Conservation (phyloP, 2,329 filamentous ascomycete species). For the Lecanicillium sp. region DNA sequence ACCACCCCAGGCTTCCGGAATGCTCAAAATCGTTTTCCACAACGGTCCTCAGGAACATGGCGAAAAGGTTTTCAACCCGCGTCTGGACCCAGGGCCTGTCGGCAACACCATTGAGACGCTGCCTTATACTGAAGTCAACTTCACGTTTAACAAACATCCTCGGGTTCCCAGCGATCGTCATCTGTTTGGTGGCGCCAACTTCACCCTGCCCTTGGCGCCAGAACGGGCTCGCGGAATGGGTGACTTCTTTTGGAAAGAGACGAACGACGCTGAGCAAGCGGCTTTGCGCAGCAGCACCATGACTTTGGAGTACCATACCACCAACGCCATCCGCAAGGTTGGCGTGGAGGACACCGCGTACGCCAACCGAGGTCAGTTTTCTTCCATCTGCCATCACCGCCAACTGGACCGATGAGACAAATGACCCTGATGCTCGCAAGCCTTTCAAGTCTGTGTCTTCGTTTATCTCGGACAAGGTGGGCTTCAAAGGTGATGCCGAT, state of each 20-base stretch:
- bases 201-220: conserved; percentile 34
- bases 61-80: conserved; percentile 27
- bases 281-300: conserved; percentile 27
- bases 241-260: conserved; percentile 24
- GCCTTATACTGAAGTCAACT: conserved; percentile 38
- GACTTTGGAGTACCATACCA: conserved; percentile 37
- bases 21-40: not conserved
- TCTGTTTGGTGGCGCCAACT: conserved; percentile 37
- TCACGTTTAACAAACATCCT: conserved; percentile 29
- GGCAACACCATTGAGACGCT: conserved; percentile 32
- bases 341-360: conserved; percentile 34
- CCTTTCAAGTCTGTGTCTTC: conserved; percentile 38
- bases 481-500: conserved; percentile 31
- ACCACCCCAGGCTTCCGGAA: not conserved
- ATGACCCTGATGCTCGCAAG: no score
- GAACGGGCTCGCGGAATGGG: conserved; percentile 27
- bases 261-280: conserved; percentile 15
- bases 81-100: conserved; percentile 32
- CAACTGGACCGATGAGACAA: no score
- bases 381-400: no score
- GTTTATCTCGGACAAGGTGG: conserved; percentile 34
- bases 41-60: not conserved
- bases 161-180: conserved; percentile 32
- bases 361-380: conserved; percentile 40
- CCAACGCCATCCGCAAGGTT: conserved; percentile 32